Percentiles rank a stretch among this genome's conserved stretches.
These are phyloP conservation scores for Talaromyces trachyspermus DNA, from an alignment of 495 filamentous ascomycete genomes.

Conservation along the genomic window DNA sequence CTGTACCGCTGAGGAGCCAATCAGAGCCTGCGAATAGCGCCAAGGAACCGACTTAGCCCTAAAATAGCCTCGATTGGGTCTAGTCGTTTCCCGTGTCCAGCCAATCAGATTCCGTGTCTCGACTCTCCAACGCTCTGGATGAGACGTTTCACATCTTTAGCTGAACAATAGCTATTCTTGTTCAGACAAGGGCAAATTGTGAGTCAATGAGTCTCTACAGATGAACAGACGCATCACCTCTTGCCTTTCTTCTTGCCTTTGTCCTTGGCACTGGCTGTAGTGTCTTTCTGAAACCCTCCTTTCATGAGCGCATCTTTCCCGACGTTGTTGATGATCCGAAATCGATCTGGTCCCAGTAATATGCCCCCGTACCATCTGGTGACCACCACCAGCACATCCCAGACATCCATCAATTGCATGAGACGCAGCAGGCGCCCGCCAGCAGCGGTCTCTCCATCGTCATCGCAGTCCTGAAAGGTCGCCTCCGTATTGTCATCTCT, in stretches of 20 bases:
- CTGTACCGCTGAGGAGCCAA: no score
- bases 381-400: conserved; percentile 90
- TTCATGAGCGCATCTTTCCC: conserved; percentile 80
- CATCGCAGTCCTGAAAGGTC: conserved; percentile 81
- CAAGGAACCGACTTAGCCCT: no score
- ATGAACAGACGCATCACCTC: no score
- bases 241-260: conserved; percentile 54
- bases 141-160: no score
- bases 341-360: conserved; percentile 78
- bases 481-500: conserved; percentile 31
- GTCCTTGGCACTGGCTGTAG: conserved; percentile 24
- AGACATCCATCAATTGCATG: conserved; percentile 91
- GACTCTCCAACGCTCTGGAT: no score
- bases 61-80: no score
- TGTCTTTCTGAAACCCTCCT: conserved; percentile 57
- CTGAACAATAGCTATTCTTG: no score
- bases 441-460: conserved; percentile 95
- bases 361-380: conserved; percentile 92
- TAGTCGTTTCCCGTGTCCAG: no score
- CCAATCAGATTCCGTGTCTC: no score
- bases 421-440: conserved; percentile 78
- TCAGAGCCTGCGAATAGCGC: no score
- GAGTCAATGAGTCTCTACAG: no score
- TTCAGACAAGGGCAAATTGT: no score
- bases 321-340: conserved; percentile 78